Evolutionary conservation across 345 rosid species (phyloP).

Genomic region (Boechera stricta): DNA sequence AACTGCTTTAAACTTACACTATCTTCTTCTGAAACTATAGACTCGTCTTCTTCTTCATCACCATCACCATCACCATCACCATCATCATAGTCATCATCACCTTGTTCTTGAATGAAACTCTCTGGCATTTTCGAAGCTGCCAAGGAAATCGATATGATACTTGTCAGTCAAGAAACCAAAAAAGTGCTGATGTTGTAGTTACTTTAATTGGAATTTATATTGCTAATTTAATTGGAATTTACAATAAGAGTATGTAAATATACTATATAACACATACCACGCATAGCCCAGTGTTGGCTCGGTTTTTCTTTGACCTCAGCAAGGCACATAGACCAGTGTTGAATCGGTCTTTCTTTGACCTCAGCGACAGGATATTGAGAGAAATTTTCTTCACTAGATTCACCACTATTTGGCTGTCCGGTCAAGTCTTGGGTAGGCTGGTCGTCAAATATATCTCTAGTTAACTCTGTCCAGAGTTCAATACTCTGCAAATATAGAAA

Average conservation of each 20-base stretch:
- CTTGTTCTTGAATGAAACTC: constrained; percentile 17
- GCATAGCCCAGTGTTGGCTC: constrained; percentile 13
- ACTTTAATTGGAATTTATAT: not conserved
- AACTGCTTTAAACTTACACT: constrained; percentile 4
- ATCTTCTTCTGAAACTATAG: not conserved
- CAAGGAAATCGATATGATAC: not conserved
- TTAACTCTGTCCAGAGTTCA: constrained; percentile 29
- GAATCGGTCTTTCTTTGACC: constrained; percentile 22
- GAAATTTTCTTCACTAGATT: constrained; percentile 2
- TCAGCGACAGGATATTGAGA: not conserved
- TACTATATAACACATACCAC: constrained; percentile 24
- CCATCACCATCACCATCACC: not conserved
- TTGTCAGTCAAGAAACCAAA: constrained; percentile 31
- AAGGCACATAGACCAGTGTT: not conserved
- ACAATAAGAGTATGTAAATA: constrained; percentile 2
- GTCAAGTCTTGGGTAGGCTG: not conserved
- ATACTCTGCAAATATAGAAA: constrained; percentile 16
- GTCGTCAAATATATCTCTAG: not conserved
- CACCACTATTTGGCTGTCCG: constrained; percentile 2
- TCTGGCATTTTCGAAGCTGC: constrained; percentile 16
- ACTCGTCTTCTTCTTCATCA: not conserved
- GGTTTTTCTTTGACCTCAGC: not conserved
- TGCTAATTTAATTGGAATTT: not conserved
- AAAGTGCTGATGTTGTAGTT: not conserved
- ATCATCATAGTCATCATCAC: not conserved